phyloP scores from a whole-genome alignment of 495 filamentous ascomycete genomes.

The Gamarada debralockiae region DNA sequence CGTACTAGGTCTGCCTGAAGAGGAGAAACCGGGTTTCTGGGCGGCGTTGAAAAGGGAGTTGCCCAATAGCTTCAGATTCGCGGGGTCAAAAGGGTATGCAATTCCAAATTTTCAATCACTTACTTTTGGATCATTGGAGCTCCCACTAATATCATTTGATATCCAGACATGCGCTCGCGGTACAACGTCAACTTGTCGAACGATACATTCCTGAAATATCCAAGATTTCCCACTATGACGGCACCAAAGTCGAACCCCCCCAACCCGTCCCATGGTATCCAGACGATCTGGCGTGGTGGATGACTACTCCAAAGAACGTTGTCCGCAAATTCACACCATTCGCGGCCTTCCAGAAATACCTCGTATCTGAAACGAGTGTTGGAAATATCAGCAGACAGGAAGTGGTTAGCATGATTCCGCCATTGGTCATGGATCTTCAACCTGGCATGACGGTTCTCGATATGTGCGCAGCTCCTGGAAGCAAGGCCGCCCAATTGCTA shows the following conservation, averaged over 20 bases:
- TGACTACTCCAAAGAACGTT: conserved; percentile 94
- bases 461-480: conserved; percentile 93
- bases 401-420: conserved; percentile 97
- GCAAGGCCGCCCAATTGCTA: conserved; percentile 91
- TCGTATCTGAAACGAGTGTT: conserved; percentile 95
- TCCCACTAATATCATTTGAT: background rate
- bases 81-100: conserved; percentile 78
- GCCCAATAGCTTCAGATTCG: conserved; percentile 95
- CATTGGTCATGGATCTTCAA: conserved; percentile 82
- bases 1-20: conserved; percentile 64
- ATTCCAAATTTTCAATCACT: background rate
- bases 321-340: conserved; percentile 89
- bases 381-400: conserved; percentile 98
- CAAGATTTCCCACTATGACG: conserved; percentile 70
- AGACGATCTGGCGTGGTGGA: conserved; percentile 87
- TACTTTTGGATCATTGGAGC: background rate
- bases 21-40: conserved; percentile 81
- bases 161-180: conserved; percentile 74
- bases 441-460: conserved; percentile 92
- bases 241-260: conserved; percentile 73
- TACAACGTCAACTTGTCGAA: conserved; percentile 79
- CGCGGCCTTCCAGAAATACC: conserved; percentile 90
- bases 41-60: conserved; percentile 70
- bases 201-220: conserved; percentile 86
- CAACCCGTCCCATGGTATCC: conserved; percentile 84